A percentile compares a stretch with the other conserved stretches of the same genome.
These are phyloP conservation scores for Jasminum sambac DNA, from an alignment of 257 asterid genomes.

Conservation along the genomic window DNA sequence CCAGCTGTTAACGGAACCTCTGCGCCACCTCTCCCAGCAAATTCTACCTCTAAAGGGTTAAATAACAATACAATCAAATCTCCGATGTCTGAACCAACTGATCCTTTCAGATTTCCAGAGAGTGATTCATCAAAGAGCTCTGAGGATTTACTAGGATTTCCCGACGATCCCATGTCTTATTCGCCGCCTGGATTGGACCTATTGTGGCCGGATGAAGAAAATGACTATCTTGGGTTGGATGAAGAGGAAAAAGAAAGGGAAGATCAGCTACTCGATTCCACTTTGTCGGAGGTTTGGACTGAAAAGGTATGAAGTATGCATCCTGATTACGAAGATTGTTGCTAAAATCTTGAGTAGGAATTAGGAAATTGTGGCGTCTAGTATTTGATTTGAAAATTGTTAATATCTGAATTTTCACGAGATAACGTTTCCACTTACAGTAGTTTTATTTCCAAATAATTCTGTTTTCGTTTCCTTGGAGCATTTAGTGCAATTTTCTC, in stretches of 20 bases:
- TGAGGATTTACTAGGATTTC: slow-evolving; percentile 10
- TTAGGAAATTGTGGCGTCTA: neutral
- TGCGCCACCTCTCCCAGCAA: neutral
- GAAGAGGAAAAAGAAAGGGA: neutral
- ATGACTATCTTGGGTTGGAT: neutral
- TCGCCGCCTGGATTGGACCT: neutral
- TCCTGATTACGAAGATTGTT: neutral
- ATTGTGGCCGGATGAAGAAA: neutral
- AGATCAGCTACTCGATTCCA: neutral
- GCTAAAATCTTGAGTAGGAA: no score
- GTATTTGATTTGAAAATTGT: neutral
- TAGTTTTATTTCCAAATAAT: neutral
- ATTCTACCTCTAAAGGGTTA: slow-evolving; percentile 6
- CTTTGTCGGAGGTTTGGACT: slow-evolving; percentile 2
- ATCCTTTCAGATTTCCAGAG: neutral
- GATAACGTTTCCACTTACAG: neutral
- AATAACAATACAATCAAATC: neutral
- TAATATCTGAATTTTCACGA: neutral
- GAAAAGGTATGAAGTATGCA: slow-evolving; percentile 7
- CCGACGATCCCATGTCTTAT: slow-evolving; percentile 24
- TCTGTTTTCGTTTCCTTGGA: no score
- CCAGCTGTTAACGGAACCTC: slow-evolving; percentile 7
- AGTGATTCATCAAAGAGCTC: neutral
- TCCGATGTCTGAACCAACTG: slow-evolving; percentile 6
- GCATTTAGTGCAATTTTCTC: neutral